A percentile compares a stretch with the other conserved stretches of the same genome.
Evolutionary conservation across 257 asterid genomes (phyloP).

Genomic region (Linderniella brevidens): DNA sequence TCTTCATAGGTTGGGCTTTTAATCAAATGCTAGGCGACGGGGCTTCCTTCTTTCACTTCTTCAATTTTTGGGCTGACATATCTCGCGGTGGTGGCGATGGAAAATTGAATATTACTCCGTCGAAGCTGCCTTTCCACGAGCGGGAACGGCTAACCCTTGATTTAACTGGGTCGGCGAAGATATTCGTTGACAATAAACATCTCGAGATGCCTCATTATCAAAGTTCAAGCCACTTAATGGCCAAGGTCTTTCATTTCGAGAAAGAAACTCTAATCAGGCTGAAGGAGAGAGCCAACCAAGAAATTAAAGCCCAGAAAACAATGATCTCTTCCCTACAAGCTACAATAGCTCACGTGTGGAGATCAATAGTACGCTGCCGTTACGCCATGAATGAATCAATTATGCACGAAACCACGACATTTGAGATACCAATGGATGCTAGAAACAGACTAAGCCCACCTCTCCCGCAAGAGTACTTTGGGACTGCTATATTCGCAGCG

Average conservation of each 20-base stretch:
- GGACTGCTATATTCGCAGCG: slow-evolving; percentile 20
- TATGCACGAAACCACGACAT: slow-evolving; percentile 1
- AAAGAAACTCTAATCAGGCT: slow-evolving; percentile 10
- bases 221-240: background rate
- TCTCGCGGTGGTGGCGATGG: slow-evolving; percentile 11
- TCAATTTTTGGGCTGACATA: slow-evolving; percentile 27
- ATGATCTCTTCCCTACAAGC: slow-evolving; percentile 33
- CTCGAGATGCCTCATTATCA: background rate
- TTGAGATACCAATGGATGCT: slow-evolving; percentile 15
- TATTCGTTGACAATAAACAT: slow-evolving; percentile 6
- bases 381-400: background rate
- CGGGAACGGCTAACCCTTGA: slow-evolving; percentile 12
- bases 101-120: background rate
- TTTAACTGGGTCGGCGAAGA: slow-evolving; percentile 1
- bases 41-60: slow-evolving; percentile 24
- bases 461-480: slow-evolving; percentile 28
- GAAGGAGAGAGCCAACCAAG: slow-evolving; percentile 16
- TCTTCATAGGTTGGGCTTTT: slow-evolving; percentile 22
- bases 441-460: slow-evolving; percentile 24
- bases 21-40: slow-evolving; percentile 21
- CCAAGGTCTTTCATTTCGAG: slow-evolving; percentile 14
- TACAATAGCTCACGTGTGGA: slow-evolving; percentile 32
- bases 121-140: slow-evolving; percentile 12
- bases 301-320: slow-evolving; percentile 2
- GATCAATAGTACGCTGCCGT: slow-evolving; percentile 17